Conservation (phyloP, 257 asterid species). For the Penstemon eatonii region DNA sequence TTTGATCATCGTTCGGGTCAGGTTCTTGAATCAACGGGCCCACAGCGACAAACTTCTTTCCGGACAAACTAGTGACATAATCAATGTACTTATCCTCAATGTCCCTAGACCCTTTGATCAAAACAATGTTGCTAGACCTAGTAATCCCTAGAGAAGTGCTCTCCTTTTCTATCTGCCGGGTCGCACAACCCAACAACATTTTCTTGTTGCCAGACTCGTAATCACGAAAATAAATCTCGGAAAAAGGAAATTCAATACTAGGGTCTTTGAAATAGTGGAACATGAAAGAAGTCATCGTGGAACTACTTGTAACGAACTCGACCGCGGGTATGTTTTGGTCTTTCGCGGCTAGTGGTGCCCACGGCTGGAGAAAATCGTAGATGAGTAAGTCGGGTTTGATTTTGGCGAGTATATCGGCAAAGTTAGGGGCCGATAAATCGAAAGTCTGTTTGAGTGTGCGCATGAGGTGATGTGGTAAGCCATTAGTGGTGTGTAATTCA, state of each 20-base stretch:
- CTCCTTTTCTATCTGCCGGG: not conserved
- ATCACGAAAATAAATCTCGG: conserved; percentile 30
- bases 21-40: conserved; percentile 41
- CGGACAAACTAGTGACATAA: conserved; percentile 15
- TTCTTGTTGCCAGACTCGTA: conserved; percentile 22
- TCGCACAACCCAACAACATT: conserved; percentile 1
- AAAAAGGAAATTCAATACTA: conserved; percentile 23
- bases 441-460: conserved; percentile 34
- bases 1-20: not conserved
- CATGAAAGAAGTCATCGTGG: conserved; percentile 38
- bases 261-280: conserved; percentile 37
- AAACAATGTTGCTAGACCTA: conserved; percentile 24
- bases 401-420: conserved; percentile 23
- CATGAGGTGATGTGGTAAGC: conserved; percentile 51
- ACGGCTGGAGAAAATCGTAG: conserved; percentile 46
- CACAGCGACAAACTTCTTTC: conserved; percentile 26
- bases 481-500: conserved; percentile 47
- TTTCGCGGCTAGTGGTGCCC: conserved; percentile 36
- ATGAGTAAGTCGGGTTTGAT: conserved; percentile 39
- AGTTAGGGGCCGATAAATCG: conserved; percentile 19
- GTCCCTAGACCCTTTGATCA: conserved; percentile 33
- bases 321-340: conserved; percentile 37
- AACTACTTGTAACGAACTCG: conserved; percentile 39
- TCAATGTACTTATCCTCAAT: conserved; percentile 35
- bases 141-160: conserved; percentile 16